Evolutionary conservation across 495 filamentous ascomycete genomes (phyloP).

Genomic region (Penicillium arizonense): DNA sequence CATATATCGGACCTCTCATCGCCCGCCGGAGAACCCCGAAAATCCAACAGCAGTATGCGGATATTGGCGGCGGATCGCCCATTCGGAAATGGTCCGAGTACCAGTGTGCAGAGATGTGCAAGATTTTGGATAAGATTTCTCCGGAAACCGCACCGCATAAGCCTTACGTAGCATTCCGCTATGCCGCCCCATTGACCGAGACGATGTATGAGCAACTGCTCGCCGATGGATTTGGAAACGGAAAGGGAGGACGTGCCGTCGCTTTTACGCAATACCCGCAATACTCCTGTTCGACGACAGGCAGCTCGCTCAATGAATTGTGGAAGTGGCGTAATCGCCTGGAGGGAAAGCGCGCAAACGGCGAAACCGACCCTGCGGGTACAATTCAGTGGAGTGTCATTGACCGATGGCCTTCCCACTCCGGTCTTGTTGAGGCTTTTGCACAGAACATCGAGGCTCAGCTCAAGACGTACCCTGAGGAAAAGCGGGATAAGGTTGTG

Average conservation of each 20-base stretch:
- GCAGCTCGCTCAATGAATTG: conserved; percentile 91
- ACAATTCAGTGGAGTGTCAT: conserved; percentile 95
- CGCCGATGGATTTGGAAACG: conserved; percentile 83
- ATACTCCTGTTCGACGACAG: conserved; percentile 98
- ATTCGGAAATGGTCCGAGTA: conserved; percentile 98
- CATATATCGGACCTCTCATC: conserved; percentile 85
- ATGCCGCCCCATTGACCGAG: conserved; percentile 91
- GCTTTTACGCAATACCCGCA: conserved; percentile 99
- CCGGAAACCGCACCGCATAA: conserved; percentile 96
- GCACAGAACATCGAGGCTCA: conserved; percentile 85
- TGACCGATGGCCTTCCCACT: conserved; percentile 92
- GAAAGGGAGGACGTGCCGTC: conserved; percentile 84
- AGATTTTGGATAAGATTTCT: conserved; percentile 83
- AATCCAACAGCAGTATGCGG: conserved; percentile 91
- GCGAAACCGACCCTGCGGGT: conserved; percentile 53
- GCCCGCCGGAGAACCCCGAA: conserved; percentile 86
- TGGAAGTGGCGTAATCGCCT: conserved; percentile 94
- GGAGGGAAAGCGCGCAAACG: conserved; percentile 67
- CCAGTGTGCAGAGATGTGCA: conserved; percentile 92
- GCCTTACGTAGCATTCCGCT: conserved; percentile 98
- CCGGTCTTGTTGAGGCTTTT: conserved; percentile 87
- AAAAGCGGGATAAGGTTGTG: conserved; percentile 73
- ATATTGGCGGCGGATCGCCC: conserved; percentile 93
- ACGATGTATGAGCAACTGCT: conserved; percentile 81
- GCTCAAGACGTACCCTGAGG: conserved; percentile 77